Percentiles rank a stretch among this genome's conserved stretches.
Evolutionary conservation across 768 basidiomycete genomes (phyloP).

Genomic region (Calocybe gangraenosa): DNA sequence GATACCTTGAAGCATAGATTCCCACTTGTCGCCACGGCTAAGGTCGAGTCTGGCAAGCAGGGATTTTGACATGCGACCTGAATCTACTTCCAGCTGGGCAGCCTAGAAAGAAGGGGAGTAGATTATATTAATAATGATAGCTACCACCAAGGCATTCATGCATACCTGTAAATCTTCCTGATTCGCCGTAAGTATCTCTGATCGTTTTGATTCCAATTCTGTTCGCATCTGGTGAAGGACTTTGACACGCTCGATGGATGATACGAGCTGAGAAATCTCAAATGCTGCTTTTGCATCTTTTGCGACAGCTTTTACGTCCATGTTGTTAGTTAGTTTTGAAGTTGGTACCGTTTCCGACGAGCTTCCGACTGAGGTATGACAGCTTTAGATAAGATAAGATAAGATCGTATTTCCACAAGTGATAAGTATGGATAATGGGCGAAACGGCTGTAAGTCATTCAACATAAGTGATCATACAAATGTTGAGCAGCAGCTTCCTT

Average conservation of each 20-base stretch:
- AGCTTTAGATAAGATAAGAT: conserved; percentile 13
- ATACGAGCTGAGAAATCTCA: conserved; percentile 79
- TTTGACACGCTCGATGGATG: conserved; percentile 57
- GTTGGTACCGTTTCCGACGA: conserved; percentile 1
- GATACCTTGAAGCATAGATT: conserved; percentile 89
- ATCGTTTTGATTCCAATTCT: conserved; percentile 61
- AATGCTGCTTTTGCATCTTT: conserved; percentile 79
- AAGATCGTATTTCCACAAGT: neutral
- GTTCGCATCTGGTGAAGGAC: conserved; percentile 70
- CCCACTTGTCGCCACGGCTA: conserved; percentile 81
- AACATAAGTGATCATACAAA: too few relatives aligned
- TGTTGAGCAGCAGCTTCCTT: too few relatives aligned
- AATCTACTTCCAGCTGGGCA: conserved; percentile 71
- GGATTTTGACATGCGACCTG: conserved; percentile 79
- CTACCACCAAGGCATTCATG: neutral
- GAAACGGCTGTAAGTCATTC: too few relatives aligned
- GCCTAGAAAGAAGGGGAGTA: conserved; percentile 55
- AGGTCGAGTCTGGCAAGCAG: conserved; percentile 86
- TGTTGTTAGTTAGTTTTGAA: neutral
- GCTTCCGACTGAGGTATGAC: conserved; percentile 8
- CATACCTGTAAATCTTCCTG: conserved; percentile 71
- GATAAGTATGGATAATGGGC: too few relatives aligned
- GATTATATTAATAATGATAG: too few relatives aligned
- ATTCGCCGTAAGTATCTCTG: conserved; percentile 78
- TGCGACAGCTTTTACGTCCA: conserved; percentile 58